Evolutionary conservation across 306 rosid genomes (phyloP), one percentile per base, ranked within the genome.

Genomic region (Prunus dulcis): DNA sequence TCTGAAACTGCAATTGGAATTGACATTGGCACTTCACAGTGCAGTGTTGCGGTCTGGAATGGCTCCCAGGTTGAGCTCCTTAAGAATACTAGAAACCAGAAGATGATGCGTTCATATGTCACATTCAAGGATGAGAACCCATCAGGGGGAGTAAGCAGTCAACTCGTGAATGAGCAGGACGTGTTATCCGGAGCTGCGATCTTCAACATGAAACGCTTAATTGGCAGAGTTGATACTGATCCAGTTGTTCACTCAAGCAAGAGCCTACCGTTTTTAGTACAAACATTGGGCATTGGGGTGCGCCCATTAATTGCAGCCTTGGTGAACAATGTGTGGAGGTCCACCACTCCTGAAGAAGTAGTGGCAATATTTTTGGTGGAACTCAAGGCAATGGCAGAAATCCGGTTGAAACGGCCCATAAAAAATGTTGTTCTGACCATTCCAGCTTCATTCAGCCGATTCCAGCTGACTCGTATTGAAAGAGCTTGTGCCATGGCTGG

Each of bases 401-500:
- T 76, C 28, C 89, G 85, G 71, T 78, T 94, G 28, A 90, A 85
- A 56, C 87, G 86, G 28, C 80, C 88, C 2, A 75, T 94, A 77
- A 89, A 82, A 72, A 85, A 89, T 76, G 95, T 86, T 28, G 98
- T 90, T 80, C 87, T 94, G 13, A 90, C 97, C 3, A 71, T 89
- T 78, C 98, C 98, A 8, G 96, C 86, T 86, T 89, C 97, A 15
- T 91, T 94, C 79, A 86, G 88, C 75, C 87, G 97, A 46, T 91
- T 94, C 82, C 97, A 92, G 87, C 84, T 90, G 53, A 82, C 92
- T 19, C 93, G 95, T 8, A 79, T 92, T 45, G 92, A 90, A 74
- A 84, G 96, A 45, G 93, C 98, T 75, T 94, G 97, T 78, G 96
- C 91, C 15, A 90, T 90, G 92, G 97, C 97, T 73, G 96, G 98